A percentile compares a stretch with the other conserved stretches of the same genome.
These are phyloP conservation scores for Leccinellum albellum DNA, from an alignment of 768 basidiomycete species.

Conservation along the genomic window DNA sequence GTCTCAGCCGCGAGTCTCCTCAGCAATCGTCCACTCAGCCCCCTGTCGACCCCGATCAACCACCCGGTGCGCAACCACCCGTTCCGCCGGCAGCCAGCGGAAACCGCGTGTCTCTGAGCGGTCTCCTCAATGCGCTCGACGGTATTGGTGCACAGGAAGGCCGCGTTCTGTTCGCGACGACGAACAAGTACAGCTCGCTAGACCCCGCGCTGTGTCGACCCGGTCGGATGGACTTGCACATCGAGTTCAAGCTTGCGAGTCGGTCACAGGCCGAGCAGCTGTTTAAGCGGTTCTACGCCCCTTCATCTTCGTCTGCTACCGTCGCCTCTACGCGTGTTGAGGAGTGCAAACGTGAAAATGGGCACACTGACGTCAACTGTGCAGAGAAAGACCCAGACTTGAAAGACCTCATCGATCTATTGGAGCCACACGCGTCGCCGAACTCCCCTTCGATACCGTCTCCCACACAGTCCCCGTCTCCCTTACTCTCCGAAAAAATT, in stretches of 20 bases:
- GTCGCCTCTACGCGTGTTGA: neutral
- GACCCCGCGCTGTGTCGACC: conserved; percentile 75
- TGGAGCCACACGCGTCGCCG: neutral
- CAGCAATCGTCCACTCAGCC: neutral
- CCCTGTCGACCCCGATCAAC: conserved; percentile 1
- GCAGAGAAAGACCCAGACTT: neutral
- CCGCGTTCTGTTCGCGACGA: conserved; percentile 76
- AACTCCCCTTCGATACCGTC: neutral
- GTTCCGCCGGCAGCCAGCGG: conserved; percentile 11
- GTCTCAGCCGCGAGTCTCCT: conserved; percentile 33
- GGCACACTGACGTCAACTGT: neutral
- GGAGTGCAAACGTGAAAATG: neutral
- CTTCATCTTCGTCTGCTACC: conserved; percentile 16
- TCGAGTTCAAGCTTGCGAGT: conserved; percentile 75
- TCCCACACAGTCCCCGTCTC: neutral
- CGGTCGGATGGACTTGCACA: conserved; percentile 76
- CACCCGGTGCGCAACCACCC: conserved; percentile 11
- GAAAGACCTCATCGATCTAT: conserved; percentile 21
- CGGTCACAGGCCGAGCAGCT: conserved; percentile 62
- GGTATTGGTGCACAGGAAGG: conserved; percentile 79
- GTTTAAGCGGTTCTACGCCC: conserved; percentile 66
- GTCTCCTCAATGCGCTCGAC: conserved; percentile 75
- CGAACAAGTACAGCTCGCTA: conserved; percentile 66
- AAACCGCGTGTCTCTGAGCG: conserved; percentile 59
- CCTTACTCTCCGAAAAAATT: conserved; percentile 16